Conservation (phyloP, 345 rosid genomes). For the Linum trigynum region DNA sequence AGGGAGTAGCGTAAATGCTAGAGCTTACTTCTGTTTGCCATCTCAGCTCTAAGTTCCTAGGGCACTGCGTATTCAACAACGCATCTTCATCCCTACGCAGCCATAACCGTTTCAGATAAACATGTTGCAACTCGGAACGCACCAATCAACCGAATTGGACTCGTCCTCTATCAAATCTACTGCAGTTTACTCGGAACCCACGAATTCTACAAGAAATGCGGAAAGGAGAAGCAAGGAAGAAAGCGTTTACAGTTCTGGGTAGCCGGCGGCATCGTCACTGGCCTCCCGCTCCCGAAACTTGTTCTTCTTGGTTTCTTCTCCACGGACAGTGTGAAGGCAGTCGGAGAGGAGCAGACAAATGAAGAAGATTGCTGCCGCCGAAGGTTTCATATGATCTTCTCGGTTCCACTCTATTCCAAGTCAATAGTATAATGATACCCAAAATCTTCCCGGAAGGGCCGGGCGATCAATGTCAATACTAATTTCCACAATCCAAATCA, state of each 20-base stretch:
- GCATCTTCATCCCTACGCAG: constrained; percentile 73
- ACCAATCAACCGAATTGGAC: background rate
- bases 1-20: constrained; percentile 84
- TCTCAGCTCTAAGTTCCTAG: constrained; percentile 79
- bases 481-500: background rate
- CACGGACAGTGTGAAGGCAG: constrained; percentile 20
- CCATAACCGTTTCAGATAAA: background rate
- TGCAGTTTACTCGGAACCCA: background rate
- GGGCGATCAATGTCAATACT: background rate
- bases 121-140: background rate
- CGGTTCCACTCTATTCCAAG: background rate
- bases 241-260: constrained; percentile 57
- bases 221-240: background rate
- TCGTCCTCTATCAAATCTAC: background rate
- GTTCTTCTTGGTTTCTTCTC: constrained; percentile 36
- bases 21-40: constrained; percentile 99
- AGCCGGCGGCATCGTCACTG: constrained; percentile 66
- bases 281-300: constrained; percentile 79
- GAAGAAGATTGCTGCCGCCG: constrained; percentile 27
- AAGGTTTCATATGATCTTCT: constrained; percentile 42
- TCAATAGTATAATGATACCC: background rate
- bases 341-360: constrained; percentile 30
- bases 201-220: background rate
- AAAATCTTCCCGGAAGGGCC: background rate
- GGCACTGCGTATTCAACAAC: constrained; percentile 86